Percentiles rank a stretch among this genome's conserved stretches.
Conservation (phyloP, 2,329 filamentous ascomycete genomes). For the Gliomastix tumulicola region DNA sequence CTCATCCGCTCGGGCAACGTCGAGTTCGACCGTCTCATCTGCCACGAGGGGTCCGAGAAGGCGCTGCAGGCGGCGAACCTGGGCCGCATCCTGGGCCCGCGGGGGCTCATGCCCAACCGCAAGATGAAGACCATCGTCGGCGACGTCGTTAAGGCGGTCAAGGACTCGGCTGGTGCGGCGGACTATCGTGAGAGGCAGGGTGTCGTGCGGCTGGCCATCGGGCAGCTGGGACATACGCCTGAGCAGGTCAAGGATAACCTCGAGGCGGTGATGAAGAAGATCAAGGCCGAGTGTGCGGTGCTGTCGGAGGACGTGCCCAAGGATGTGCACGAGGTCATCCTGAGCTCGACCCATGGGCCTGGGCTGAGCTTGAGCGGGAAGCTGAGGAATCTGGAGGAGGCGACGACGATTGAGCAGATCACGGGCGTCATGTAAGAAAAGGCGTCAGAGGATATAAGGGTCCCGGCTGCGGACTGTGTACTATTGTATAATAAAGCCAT, state of each 20-base stretch:
- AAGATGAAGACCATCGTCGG: slow-evolving; percentile 86
- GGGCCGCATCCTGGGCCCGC: slow-evolving; percentile 77
- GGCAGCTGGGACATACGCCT: slow-evolving; percentile 82
- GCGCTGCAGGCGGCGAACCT: slow-evolving; percentile 77
- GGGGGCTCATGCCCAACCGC: slow-evolving; percentile 83
- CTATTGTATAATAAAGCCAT: slow-evolving; percentile 34
- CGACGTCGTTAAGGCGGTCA: slow-evolving; percentile 68
- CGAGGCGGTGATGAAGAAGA: slow-evolving; percentile 62
- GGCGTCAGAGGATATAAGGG: not conserved
- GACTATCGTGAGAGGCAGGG: slow-evolving; percentile 83
- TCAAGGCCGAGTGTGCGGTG: slow-evolving; percentile 73
- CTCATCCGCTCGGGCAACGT: slow-evolving; percentile 67
- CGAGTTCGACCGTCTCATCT: slow-evolving; percentile 84
- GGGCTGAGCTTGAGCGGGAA: slow-evolving; percentile 82
- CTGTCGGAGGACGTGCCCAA: slow-evolving; percentile 50
- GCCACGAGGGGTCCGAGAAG: slow-evolving; percentile 69
- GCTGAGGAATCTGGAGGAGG: slow-evolving; percentile 57
- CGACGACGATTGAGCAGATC: slow-evolving; percentile 44
- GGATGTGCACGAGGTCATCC: slow-evolving; percentile 54
- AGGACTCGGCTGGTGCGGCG: slow-evolving; percentile 74
- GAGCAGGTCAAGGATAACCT: slow-evolving; percentile 82
- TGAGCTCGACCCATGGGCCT: slow-evolving; percentile 82
- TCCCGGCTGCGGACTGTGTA: slow-evolving; percentile 11
- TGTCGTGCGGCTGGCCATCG: slow-evolving; percentile 82
- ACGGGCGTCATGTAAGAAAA: slow-evolving; percentile 43